These are phyloP conservation scores for Saraca asoca DNA, from an alignment of 331 rosid genomes.

Conservation along the genomic window DNA sequence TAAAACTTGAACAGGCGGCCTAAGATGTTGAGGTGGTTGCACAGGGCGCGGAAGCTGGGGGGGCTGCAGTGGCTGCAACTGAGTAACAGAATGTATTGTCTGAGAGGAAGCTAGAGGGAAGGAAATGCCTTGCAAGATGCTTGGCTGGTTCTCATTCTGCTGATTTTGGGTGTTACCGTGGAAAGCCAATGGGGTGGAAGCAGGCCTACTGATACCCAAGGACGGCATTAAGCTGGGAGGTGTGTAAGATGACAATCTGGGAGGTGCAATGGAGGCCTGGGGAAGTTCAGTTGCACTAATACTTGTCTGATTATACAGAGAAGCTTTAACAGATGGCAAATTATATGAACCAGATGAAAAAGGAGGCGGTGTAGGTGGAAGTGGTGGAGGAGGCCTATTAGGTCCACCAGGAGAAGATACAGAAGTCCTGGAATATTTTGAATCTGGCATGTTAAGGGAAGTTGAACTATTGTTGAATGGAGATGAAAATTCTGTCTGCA, in stretches of 20 bases:
- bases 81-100: slow-evolving; percentile 67
- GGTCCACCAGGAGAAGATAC: slow-evolving; percentile 72
- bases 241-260: slow-evolving; percentile 61
- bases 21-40: slow-evolving; percentile 86
- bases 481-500: slow-evolving; percentile 68
- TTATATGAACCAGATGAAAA: slow-evolving; percentile 71
- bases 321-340: slow-evolving; percentile 56
- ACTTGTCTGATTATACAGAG: slow-evolving; percentile 57
- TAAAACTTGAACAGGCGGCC: slow-evolving; percentile 79
- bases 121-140: slow-evolving; percentile 60
- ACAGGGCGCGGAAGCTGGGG: slow-evolving; percentile 97
- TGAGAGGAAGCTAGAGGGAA: slow-evolving; percentile 61
- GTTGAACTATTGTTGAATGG: slow-evolving; percentile 57
- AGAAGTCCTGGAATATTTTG: slow-evolving; percentile 67
- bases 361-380: slow-evolving; percentile 97
- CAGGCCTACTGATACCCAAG: slow-evolving; percentile 57
- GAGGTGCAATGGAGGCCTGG: slow-evolving; percentile 51
- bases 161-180: slow-evolving; percentile 63
- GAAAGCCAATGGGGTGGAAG: slow-evolving; percentile 57
- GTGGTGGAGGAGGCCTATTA: slow-evolving; percentile 85
- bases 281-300: slow-evolving; percentile 56
- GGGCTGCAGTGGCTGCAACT: slow-evolving; percentile 95
- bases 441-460: slow-evolving; percentile 55
- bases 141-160: slow-evolving; percentile 64
- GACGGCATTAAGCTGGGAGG: slow-evolving; percentile 54